Conservation (phyloP, 768 basidiomycete genomes). For the Auricularia cornea region DNA sequence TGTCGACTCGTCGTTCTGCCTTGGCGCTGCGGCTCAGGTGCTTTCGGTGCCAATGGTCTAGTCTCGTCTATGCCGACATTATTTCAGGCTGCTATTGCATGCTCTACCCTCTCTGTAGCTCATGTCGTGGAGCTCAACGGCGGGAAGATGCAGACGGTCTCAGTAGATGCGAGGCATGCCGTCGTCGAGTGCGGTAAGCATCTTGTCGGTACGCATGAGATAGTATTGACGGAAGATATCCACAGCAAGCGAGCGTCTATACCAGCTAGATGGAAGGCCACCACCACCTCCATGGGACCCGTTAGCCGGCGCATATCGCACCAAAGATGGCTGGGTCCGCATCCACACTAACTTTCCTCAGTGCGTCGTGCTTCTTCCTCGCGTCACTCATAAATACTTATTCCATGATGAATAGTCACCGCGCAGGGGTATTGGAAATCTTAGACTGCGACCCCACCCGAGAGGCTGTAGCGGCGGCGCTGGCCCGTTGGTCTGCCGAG, state of each 20-base stretch:
- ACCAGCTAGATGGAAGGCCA: conserved; percentile 35
- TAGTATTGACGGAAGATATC: background rate
- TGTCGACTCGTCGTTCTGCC: conserved; percentile 45
- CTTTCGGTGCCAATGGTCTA: background rate
- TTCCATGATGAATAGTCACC: conserved; percentile 31
- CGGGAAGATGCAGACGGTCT: conserved; percentile 38
- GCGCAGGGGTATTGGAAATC: conserved; percentile 40
- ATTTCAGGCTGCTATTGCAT: conserved; percentile 37
- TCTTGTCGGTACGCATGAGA: background rate
- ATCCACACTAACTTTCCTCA: conserved; percentile 62
- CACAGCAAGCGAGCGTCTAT: conserved; percentile 44
- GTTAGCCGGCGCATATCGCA: conserved; percentile 45
- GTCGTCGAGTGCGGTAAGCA: conserved; percentile 44
- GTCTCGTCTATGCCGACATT: background rate
- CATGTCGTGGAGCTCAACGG: conserved; percentile 41
- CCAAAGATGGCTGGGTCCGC: conserved; percentile 41
- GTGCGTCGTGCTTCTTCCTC: conserved; percentile 23
- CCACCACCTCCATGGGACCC: conserved; percentile 33
- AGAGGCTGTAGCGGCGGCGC: conserved; percentile 30
- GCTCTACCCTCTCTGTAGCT: conserved; percentile 45
- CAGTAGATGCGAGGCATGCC: conserved; percentile 49
- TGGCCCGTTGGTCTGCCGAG: conserved; percentile 34
- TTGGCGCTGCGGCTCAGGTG: conserved; percentile 49
- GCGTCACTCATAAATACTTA: background rate
- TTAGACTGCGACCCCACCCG: conserved; percentile 29